Conservation (phyloP, 2,329 filamentous ascomycete species). For the Aspergillus sclerotialis region DNA sequence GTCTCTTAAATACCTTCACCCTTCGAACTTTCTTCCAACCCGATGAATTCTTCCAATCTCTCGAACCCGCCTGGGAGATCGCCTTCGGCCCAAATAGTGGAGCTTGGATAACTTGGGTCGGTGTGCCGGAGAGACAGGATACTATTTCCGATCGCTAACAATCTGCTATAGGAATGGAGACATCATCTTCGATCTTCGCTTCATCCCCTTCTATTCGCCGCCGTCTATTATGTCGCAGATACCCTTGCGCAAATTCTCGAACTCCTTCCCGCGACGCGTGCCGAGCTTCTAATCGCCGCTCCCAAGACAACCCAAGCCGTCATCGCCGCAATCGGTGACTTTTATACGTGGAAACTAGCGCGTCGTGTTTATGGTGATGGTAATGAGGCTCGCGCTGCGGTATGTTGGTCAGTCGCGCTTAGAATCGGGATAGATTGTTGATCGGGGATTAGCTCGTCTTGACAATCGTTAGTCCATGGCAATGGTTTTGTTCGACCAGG, state of each 20-base stretch:
- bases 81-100: constrained; percentile 71
- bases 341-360: constrained; percentile 79
- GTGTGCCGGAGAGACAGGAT: constrained; percentile 18
- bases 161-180: constrained; percentile 71
- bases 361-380: constrained; percentile 60
- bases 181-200: constrained; percentile 80
- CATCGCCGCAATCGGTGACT: constrained; percentile 73
- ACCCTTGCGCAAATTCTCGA: constrained; percentile 49
- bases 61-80: constrained; percentile 88
- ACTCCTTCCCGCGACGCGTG: constrained; percentile 49
- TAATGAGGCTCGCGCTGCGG: constrained; percentile 61
- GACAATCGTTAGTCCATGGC: constrained; percentile 75
- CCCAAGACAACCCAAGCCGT: constrained; percentile 72
- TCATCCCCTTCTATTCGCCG: constrained; percentile 81
- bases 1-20: constrained; percentile 70
- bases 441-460: constrained; percentile 54
- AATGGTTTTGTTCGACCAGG: constrained; percentile 90
- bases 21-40: constrained; percentile 93
- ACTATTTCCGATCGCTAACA: not conserved
- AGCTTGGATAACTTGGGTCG: constrained; percentile 94
- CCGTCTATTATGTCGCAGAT: constrained; percentile 60
- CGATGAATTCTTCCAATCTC: constrained; percentile 92
- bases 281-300: constrained; percentile 61
- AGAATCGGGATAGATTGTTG: constrained; percentile 9
- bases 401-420: constrained; percentile 33